These are phyloP conservation scores for Grosmannia serpens DNA, from an alignment of 2,329 filamentous ascomycete species.

Conservation along the genomic window DNA sequence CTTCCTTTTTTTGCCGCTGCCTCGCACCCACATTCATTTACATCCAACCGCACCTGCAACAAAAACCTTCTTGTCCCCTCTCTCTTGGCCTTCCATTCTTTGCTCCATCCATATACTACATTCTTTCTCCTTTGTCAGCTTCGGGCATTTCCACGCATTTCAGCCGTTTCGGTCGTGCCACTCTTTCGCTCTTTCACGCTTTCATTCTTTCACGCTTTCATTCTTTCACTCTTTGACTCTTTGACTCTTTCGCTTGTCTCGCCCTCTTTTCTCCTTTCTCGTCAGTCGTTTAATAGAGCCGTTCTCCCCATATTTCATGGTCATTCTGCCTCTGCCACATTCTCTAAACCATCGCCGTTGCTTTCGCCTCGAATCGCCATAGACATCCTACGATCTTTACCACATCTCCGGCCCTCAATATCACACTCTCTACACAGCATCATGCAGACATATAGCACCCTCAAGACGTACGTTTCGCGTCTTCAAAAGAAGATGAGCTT, in stretches of 20 bases:
- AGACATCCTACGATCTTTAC: not conserved
- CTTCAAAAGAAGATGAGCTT: slow-evolving; percentile 30
- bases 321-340: not conserved
- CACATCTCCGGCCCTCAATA: not conserved
- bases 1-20: not conserved
- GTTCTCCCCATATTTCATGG: not conserved
- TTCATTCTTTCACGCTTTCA: not conserved
- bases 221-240: not conserved
- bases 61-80: not conserved
- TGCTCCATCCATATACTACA: not conserved
- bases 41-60: not conserved
- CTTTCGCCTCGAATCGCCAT: not conserved
- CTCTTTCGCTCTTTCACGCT: not conserved
- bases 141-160: not conserved
- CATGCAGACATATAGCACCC: slow-evolving; percentile 25
- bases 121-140: not conserved
- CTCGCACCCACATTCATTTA: not conserved
- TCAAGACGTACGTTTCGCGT: slow-evolving; percentile 32
- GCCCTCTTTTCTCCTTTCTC: not conserved
- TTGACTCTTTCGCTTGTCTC: not conserved
- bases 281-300: not conserved
- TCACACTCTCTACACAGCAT: not conserved
- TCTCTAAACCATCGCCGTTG: not conserved
- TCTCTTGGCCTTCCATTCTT: not conserved
- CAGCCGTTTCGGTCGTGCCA: not conserved